Evolutionary conservation across 768 basidiomycete species (phyloP).

Genomic region (Pisolithus albus): DNA sequence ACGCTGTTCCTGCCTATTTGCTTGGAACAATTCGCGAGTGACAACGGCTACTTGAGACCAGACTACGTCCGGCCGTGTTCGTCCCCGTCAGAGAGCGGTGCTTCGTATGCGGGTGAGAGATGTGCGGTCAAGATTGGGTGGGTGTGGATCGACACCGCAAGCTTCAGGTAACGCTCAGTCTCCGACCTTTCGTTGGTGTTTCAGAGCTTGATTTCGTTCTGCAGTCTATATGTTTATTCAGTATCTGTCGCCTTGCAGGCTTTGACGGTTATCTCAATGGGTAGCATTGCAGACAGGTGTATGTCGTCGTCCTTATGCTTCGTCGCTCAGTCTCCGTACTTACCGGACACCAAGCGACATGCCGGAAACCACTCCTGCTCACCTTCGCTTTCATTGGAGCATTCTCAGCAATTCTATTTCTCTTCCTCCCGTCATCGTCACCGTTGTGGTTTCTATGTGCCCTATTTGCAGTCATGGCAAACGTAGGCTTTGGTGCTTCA

Average conservation of each 20-base stretch:
- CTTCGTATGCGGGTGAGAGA: slow-evolving; percentile 33
- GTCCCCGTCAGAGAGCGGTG: slow-evolving; percentile 7
- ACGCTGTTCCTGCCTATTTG: slow-evolving; percentile 80
- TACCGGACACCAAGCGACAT: slow-evolving; percentile 39
- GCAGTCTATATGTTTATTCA: slow-evolving; percentile 82
- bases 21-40: slow-evolving; percentile 82
- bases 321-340: background rate
- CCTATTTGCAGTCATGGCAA: slow-evolving; percentile 67
- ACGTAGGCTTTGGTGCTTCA: slow-evolving; percentile 81
- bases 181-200: background rate
- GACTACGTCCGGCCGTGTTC: slow-evolving; percentile 58
- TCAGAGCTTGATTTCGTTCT: background rate
- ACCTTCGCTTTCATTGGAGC: slow-evolving; percentile 71
- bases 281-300: slow-evolving; percentile 88
- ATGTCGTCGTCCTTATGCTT: slow-evolving; percentile 21
- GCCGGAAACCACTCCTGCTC: slow-evolving; percentile 74
- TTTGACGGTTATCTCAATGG: slow-evolving; percentile 91
- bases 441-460: slow-evolving; percentile 64
- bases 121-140: slow-evolving; percentile 82
- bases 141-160: slow-evolving; percentile 85
- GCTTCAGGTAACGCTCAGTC: slow-evolving; percentile 60
- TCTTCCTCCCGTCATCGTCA: slow-evolving; percentile 66
- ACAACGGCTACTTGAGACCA: slow-evolving; percentile 76
- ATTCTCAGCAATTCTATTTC: slow-evolving; percentile 58
- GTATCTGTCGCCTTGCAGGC: slow-evolving; percentile 86